These are phyloP conservation scores for Globisporangium alternatum DNA, from an alignment of 352 stramenopile genomes.

Conservation along the genomic window DNA sequence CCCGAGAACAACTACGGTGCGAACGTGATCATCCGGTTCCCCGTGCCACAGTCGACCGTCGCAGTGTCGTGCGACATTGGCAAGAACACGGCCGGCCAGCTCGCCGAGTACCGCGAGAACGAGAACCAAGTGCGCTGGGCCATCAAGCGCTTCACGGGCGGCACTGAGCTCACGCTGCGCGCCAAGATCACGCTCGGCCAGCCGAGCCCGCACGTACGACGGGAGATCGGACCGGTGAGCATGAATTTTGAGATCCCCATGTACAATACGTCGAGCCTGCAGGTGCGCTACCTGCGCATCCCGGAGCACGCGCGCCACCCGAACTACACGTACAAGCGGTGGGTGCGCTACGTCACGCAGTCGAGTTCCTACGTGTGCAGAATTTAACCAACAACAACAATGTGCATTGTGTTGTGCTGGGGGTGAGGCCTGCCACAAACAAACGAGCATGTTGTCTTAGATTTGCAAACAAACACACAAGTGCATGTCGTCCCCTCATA, in stretches of 20 bases:
- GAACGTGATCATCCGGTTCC: constrained; percentile 95
- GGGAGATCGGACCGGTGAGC: constrained; percentile 96
- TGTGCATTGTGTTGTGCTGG: not conserved
- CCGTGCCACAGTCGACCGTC: constrained; percentile 88
- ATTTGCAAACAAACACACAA: constrained; percentile 8
- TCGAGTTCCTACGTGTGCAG: constrained; percentile 97
- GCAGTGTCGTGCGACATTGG: constrained; percentile 77
- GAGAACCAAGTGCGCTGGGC: constrained; percentile 96
- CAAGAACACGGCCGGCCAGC: constrained; percentile 70
- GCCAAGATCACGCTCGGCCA: constrained; percentile 89
- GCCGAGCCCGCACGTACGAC: constrained; percentile 72
- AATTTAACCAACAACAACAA: constrained; percentile 66
- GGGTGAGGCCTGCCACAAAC: not conserved
- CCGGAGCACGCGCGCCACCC: constrained; percentile 92
- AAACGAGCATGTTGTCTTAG: not conserved
- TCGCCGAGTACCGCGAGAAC: constrained; percentile 94
- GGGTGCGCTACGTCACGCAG: constrained; percentile 99
- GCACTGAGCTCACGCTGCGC: constrained; percentile 93
- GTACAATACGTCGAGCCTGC: constrained; percentile 98
- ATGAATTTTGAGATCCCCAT: constrained; percentile 99
- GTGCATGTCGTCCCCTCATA: constrained; percentile 7
- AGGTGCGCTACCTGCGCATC: constrained; percentile 98
- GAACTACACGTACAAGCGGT: constrained; percentile 98
- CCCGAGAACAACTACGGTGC: constrained; percentile 93
- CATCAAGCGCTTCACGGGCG: constrained; percentile 96